phyloP scores from a whole-genome alignment of 768 basidiomycete species.

The Leccinum rimulosum region DNA sequence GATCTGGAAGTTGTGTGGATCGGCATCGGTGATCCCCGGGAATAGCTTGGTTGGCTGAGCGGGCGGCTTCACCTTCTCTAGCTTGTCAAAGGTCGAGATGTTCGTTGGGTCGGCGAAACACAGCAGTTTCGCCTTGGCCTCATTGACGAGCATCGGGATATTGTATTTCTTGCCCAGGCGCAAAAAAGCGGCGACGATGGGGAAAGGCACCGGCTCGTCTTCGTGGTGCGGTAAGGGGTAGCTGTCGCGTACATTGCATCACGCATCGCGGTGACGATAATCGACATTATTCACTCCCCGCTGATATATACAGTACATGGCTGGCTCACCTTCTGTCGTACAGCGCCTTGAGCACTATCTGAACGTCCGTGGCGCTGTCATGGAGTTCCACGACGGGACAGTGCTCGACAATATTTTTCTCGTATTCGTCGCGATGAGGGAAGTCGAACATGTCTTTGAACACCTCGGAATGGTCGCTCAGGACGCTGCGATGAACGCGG shows the following conservation, averaged over 20 bases:
- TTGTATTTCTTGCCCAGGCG: slow-evolving; percentile 20
- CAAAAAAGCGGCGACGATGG: slow-evolving; percentile 5
- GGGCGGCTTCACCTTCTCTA: neutral
- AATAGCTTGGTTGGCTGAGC: neutral
- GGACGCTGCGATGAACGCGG: slow-evolving; percentile 29
- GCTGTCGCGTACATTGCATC: neutral
- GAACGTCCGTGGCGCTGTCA: slow-evolving; percentile 12
- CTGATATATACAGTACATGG: neutral
- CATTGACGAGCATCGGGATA: slow-evolving; percentile 5
- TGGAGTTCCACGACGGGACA: slow-evolving; percentile 20
- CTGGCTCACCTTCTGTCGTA: slow-evolving; percentile 14
- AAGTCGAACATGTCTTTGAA: slow-evolving; percentile 30
- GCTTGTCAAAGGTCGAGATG: neutral
- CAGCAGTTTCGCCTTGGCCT: slow-evolving; percentile 8
- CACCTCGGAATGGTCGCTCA: slow-evolving; percentile 26
- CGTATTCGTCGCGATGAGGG: neutral
- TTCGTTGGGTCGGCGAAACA: neutral
- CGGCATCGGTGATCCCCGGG: neutral
- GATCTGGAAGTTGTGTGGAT: slow-evolving; percentile 17
- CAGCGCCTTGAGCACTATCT: slow-evolving; percentile 14
- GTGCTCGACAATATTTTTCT: slow-evolving; percentile 10
- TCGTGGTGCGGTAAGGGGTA: neutral
- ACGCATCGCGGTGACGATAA: neutral
- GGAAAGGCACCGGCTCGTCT: neutral
- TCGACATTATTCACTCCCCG: neutral